Evolutionary conservation across 106 monocot species (phyloP).

Genomic region (Iris macrosiphon): DNA sequence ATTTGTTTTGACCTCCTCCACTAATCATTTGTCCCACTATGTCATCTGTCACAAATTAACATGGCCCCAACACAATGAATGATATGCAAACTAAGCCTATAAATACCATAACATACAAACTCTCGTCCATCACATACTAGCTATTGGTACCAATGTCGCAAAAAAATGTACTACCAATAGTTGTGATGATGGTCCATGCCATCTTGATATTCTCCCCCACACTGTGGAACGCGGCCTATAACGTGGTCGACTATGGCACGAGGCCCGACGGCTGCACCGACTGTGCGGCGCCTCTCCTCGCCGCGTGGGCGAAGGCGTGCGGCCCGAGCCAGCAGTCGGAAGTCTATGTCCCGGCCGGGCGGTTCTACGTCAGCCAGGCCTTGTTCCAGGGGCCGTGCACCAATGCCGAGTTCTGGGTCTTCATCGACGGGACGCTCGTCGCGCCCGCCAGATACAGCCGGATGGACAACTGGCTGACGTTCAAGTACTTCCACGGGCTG

Average conservation of each 20-base stretch:
- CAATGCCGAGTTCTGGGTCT: neutral
- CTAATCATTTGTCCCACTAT: too few species aligned
- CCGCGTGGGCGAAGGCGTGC: constrained; percentile 10
- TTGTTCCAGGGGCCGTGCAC: constrained; percentile 2
- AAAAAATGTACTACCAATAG: too few species aligned
- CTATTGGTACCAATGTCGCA: too few species aligned
- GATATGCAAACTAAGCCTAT: too few species aligned
- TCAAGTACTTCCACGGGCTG: neutral
- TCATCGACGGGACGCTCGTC: neutral
- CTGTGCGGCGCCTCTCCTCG: neutral
- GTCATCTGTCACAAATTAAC: too few species aligned
- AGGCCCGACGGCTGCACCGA: constrained; percentile 5
- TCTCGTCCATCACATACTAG: too few species aligned
- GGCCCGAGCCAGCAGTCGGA: neutral
- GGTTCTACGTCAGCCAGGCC: neutral
- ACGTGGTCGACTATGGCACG: constrained; percentile 1
- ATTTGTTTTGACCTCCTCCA: too few species aligned
- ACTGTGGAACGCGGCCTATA: neutral
- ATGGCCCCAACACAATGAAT: too few species aligned
- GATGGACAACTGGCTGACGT: neutral
- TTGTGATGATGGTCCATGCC: too few species aligned
- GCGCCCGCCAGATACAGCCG: neutral
- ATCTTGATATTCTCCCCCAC: neutral
- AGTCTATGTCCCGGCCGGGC: neutral
- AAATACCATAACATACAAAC: too few species aligned